Base-by-base conservation (phyloP, 2,329 filamentous ascomycete genomes). In the Xylaria sp. region DNA sequence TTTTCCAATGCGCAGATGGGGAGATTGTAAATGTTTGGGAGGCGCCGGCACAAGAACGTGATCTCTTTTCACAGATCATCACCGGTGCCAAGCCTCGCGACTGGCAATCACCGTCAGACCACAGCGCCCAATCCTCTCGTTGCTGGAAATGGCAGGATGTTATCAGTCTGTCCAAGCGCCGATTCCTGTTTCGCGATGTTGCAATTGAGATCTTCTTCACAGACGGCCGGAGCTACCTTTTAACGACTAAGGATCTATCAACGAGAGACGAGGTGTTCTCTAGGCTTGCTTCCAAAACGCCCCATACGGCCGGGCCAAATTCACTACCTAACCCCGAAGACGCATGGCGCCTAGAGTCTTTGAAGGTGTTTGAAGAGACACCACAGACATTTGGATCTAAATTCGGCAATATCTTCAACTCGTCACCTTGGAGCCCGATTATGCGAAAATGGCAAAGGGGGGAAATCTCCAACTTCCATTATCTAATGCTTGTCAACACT, bases 21-120 rank as follows among this genome's bases (percentile, higher is more conserved):
- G 97, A 99, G 78, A 98, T 99, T 76, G 93, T 99, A 67, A 95
- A 97, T 75, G 94, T 97, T 8, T 95, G 93, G 89, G 94, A 98
- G 80, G 97, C 96, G 1, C 94, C 95, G 0, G 84, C 88, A 0
- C 94, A 98, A 73, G 97, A 99, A 80, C 90, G 96, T 24, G 96
- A 99, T 75, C 93, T 94, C 0, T 99, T 98, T 78, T 91, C 97
- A 19, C 93, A 97, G 75, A 95, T 98, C 78, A 97, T 99, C 71
- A 91, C 93, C 3, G 92, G 92, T 27, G 88, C 85, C 0, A 88
- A 88, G 70, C 82, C 84, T 0, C 79, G 82, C 1, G 92, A 85
- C 81, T 94, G 84, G 82, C 90, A 77, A 76, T 88, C 82, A 82
- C 89, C 78, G 78, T 84, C 78, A 78, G 86, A 79, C 75, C 85